Evolutionary conservation across 495 filamentous ascomycete species (phyloP), one percentile per base, ranked within the genome.

Genomic region (Clavariopsis aquatica): DNA sequence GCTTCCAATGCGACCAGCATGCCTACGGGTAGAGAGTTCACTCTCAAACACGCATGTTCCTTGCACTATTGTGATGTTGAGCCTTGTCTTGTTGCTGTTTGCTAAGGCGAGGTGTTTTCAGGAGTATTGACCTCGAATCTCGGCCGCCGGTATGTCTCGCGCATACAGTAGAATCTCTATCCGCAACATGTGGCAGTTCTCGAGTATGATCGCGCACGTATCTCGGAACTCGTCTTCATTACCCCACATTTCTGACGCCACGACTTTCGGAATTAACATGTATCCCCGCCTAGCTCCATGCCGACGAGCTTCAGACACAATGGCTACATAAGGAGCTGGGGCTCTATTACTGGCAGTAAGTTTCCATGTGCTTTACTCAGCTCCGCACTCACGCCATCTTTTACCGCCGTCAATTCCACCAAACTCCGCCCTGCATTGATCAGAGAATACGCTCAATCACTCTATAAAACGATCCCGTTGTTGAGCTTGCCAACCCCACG

Each of bases 21-120:
- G 68, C 64, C 63, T 66, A 63, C 63, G 68, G 68, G 63, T 64
- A 60, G 64, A 70, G 60, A 64, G 46, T 69, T 64, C 19, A n/a
- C 52, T 68, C 57, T 67, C 52, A 28, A 62, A 38, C 29, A 52
- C 9, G 13, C 13, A 2, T 20, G 28, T 47, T 17, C 36, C 36
- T 22, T 20, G 10, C 34, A 27, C 7, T 7, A 3, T 7, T n/a
- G 38, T 43, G 38, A 43, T 43, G 4, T 10, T 43, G 38, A 43
- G 4, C 13, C 15, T 43, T 17, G 6, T 43, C n/a, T n/a, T 43
- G 5, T 2, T 43, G 38, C 38, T 17, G 4, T 43, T 6, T 8
- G 13, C 38, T 17, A 17, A 17, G 15, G n/a, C 38, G 15, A 3
- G 38, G 31, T 36, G 31, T 13, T 6, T 36, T n/a, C n/a, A n/a